These are phyloP conservation scores for Russula griseocarnosa DNA, from an alignment of 768 basidiomycete species.

Conservation along the genomic window DNA sequence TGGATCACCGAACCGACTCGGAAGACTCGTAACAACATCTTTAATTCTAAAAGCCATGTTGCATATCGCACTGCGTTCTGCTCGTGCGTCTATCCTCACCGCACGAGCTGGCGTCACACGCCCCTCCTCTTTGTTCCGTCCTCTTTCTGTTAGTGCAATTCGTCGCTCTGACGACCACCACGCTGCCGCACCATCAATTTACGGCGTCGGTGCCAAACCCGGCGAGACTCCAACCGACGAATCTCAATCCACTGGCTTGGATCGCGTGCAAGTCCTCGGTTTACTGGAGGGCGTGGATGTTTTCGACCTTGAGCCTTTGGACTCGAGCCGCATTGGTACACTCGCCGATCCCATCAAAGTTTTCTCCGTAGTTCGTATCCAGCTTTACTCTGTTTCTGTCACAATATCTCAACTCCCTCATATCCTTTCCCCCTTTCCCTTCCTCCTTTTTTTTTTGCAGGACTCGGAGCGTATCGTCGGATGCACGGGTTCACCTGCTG, in stretches of 20 bases:
- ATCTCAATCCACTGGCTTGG: constrained; percentile 92
- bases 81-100: constrained; percentile 27
- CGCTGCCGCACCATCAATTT: constrained; percentile 57
- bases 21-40: neutral
- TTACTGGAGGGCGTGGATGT: constrained; percentile 83
- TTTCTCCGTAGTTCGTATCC: constrained; percentile 69
- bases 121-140: constrained; percentile 40
- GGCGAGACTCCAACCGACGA: constrained; percentile 79
- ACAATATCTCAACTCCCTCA: constrained; percentile 4
- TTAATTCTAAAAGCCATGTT: constrained; percentile 35
- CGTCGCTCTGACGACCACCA: constrained; percentile 48
- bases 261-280: constrained; percentile 89
- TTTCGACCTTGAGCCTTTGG: constrained; percentile 84
- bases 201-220: constrained; percentile 65
- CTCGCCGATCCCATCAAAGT: constrained; percentile 83
- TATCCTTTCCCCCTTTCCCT: constrained; percentile 11
- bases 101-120: constrained; percentile 15
- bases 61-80: constrained; percentile 33
- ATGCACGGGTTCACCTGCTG: constrained; percentile 91
- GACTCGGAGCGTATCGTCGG: constrained; percentile 82
- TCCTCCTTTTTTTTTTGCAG: constrained; percentile 38
- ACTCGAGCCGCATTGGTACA: constrained; percentile 83
- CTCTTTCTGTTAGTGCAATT: constrained; percentile 55
- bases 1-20: constrained; percentile 1
- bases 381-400: neutral